Conservation (phyloP, 2,329 filamentous ascomycete species). For the Verticillium klebahnii region DNA sequence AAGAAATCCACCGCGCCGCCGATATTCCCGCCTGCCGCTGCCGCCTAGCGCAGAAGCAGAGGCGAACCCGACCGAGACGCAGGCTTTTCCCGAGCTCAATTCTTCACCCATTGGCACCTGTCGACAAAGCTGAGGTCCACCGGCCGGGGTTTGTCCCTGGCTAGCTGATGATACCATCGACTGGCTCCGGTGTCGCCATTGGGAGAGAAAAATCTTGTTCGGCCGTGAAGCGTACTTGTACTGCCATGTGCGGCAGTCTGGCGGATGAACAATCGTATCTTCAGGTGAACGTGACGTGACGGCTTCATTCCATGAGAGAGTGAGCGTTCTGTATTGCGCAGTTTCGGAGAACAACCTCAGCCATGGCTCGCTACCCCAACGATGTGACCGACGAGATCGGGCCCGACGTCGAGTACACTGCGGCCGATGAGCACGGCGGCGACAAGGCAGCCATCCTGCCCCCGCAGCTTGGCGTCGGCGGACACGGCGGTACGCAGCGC, state of each 20-base stretch:
- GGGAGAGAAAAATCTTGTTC: not conserved
- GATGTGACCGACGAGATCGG: not conserved
- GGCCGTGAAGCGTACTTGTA: not conserved
- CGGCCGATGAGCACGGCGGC: not conserved
- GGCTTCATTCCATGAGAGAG: not conserved
- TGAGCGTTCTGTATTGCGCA: not conserved
- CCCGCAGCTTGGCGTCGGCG: conserved; percentile 12
- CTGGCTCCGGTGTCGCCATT: not conserved
- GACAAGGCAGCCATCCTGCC: conserved; percentile 10
- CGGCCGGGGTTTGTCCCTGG: not conserved
- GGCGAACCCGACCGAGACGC: not conserved
- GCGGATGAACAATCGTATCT: not conserved
- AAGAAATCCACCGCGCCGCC: not conserved
- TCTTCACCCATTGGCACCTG: not conserved
- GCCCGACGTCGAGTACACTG: not conserved
- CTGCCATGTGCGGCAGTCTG: not conserved
- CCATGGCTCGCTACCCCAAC: not conserved
- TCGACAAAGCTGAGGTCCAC: not conserved
- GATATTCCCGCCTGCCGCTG: not conserved
- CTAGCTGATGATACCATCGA: not conserved
- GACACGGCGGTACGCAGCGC: conserved; percentile 12
- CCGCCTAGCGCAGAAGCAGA: not conserved
- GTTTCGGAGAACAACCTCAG: not conserved
- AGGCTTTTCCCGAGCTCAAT: not conserved
- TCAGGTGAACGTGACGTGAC: not conserved